Evolutionary conservation across 2,329 filamentous ascomycete species (phyloP), one percentile per base, ranked within the genome.

Genomic region (Rachicladosporium sp.): DNA sequence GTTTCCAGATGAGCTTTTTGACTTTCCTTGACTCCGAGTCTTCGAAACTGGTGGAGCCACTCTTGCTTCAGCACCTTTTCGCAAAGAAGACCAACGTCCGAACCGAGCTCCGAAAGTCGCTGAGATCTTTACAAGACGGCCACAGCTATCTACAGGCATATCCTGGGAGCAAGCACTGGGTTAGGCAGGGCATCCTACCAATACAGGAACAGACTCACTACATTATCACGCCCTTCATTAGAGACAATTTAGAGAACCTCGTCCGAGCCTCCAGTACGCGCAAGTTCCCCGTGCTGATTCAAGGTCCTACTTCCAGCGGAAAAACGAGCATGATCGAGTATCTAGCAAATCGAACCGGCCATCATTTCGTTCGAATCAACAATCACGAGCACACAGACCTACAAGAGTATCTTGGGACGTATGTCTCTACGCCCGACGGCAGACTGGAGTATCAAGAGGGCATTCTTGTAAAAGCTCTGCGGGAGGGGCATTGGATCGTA

Each of bases 281-380:
- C 29, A 77, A 83, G 36, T 98, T 94, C 58, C 93, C 91, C 1
- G 85, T 99, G 36, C 70, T 99, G 7, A 82, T 99, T 12, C 91
- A 99, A 61, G 91, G 91, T 3, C 91, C 93, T 9, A 99, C 91
- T 0, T 98, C 93, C 4, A 84, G 89, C 9, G 91, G 91, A 47
- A 99, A 99, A 63, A 99, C 91, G 0, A 96, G 89, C 61, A 98
- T 99, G 91, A 93, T 98, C 32, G 89, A 96, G 61, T 95, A 94
- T 57, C 72, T 99, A 30, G 89, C 93, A n/a, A 91, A 93, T 54
- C 82, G 84, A 40, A 96, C 87, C 23, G 91, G 93, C 3, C 94
- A 99, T 58, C 91, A 84, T 55, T 98, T 96, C 56, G 87, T 98
- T 33, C 78, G 91, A 44, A 98, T 99, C 68, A 99, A 99, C 65